Evolutionary conservation across 2,329 filamentous ascomycete genomes (phyloP).

Genomic region (Sarocladium brachiariae): DNA sequence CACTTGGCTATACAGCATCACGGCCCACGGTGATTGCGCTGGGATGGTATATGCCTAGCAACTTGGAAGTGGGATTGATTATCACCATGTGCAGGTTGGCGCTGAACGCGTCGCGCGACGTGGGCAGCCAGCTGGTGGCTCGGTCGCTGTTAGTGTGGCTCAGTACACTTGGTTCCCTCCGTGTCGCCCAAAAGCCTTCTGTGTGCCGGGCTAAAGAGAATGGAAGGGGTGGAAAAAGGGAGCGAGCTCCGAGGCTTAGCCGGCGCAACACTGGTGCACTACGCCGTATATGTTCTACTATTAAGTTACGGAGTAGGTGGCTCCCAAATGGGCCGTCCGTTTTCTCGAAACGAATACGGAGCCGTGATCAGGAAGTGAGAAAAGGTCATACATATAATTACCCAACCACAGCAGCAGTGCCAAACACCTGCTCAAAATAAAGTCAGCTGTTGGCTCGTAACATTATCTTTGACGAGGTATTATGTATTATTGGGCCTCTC

Average conservation of each 20-base stretch:
- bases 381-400: too few species aligned
- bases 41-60: neutral
- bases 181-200: neutral
- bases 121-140: neutral
- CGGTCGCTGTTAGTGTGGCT: neutral
- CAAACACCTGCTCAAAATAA: conserved; percentile 1
- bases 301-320: neutral
- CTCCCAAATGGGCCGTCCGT: neutral
- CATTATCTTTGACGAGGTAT: too few species aligned
- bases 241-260: conserved; percentile 1
- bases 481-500: too few species aligned
- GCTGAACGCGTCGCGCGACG: conserved; percentile 9
- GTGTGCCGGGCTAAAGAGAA: neutral
- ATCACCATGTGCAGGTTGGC: conserved; percentile 2
- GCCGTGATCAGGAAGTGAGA: too few species aligned
- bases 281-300: too few species aligned
- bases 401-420: conserved; percentile 3
- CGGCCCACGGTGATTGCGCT: neutral
- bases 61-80: conserved; percentile 1
- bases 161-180: neutral
- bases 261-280: neutral
- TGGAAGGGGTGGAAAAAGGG: neutral
- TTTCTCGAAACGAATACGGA: neutral
- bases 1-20: neutral
- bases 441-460: too few species aligned